These are phyloP conservation scores for Cystobasidium ongulense DNA, from an alignment of 768 basidiomycete genomes.

Conservation along the genomic window DNA sequence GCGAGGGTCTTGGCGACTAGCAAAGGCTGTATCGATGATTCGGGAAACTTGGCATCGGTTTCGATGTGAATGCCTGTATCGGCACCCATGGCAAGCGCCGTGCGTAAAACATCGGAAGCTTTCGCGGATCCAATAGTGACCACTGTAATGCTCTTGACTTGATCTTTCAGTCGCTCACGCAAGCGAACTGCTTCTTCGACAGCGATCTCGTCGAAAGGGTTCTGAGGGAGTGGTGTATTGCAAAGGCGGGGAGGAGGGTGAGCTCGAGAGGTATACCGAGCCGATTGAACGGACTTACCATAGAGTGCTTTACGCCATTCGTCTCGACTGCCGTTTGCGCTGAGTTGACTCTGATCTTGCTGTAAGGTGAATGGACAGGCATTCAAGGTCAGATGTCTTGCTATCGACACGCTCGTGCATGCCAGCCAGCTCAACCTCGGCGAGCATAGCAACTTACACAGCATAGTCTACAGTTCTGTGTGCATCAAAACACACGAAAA, in stretches of 20 bases:
- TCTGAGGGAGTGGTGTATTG: conserved; percentile 51
- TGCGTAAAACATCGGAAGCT: conserved; percentile 77
- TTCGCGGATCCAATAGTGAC: conserved; percentile 93
- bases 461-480: conserved; percentile 86
- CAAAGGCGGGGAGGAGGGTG: neutral
- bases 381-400: neutral
- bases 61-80: conserved; percentile 88
- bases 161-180: conserved; percentile 70
- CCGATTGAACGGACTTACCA: conserved; percentile 55
- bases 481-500: neutral
- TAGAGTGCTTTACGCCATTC: conserved; percentile 88
- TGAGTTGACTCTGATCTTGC: conserved; percentile 91
- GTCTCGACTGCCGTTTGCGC: conserved; percentile 92
- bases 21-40: conserved; percentile 68
- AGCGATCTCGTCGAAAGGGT: conserved; percentile 99
- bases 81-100: conserved; percentile 95
- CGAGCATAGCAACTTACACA: conserved; percentile 48
- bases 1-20: conserved; percentile 77
- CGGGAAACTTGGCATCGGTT: conserved; percentile 50
- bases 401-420: neutral
- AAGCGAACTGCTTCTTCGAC: conserved; percentile 94
- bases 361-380: conserved; percentile 30
- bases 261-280: neutral
- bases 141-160: conserved; percentile 76
- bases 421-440: neutral